These are phyloP conservation scores for Colletotrichum liriopes DNA, from an alignment of 2,329 filamentous ascomycete genomes.

Conservation along the genomic window DNA sequence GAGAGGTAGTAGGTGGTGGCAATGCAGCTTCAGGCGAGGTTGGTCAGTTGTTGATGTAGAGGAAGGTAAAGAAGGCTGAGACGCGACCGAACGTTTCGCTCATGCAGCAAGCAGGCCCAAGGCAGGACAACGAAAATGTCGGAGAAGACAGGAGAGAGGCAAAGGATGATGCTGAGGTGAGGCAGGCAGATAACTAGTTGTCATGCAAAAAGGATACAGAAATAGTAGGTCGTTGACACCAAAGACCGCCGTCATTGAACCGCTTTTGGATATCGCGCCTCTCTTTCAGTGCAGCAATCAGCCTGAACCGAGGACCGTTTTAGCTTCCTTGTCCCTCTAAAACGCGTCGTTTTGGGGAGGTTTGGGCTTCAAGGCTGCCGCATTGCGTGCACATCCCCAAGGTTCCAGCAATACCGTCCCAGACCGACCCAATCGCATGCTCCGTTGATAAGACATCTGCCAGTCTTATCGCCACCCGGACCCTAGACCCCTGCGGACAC, in stretches of 20 bases:
- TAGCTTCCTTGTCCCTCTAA: conserved; percentile 14
- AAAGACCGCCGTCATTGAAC: background rate
- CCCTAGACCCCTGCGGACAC: background rate
- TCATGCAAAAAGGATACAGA: background rate
- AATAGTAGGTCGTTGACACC: background rate
- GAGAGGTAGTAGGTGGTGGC: conserved; percentile 22
- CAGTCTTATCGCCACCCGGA: background rate
- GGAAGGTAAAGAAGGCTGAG: conserved; percentile 21
- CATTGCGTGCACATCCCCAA: conserved; percentile 16
- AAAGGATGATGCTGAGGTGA: conserved; percentile 7
- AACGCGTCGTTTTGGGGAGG: background rate
- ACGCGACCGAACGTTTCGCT: conserved; percentile 30
- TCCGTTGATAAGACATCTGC: background rate
- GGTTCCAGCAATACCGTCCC: background rate
- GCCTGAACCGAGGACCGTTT: background rate
- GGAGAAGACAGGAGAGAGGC: background rate
- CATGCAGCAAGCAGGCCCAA: conserved; percentile 13
- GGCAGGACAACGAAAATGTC: background rate
- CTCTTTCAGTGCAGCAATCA: background rate
- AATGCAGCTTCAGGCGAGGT: conserved; percentile 12
- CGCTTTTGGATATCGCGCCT: background rate
- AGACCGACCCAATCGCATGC: background rate
- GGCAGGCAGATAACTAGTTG: background rate
- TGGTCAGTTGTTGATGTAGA: conserved; percentile 21
- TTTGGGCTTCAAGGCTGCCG: conserved; percentile 18